phyloP scores from a whole-genome alignment of 148 eudicot genomes.

The Vaccinium darrowii region DNA sequence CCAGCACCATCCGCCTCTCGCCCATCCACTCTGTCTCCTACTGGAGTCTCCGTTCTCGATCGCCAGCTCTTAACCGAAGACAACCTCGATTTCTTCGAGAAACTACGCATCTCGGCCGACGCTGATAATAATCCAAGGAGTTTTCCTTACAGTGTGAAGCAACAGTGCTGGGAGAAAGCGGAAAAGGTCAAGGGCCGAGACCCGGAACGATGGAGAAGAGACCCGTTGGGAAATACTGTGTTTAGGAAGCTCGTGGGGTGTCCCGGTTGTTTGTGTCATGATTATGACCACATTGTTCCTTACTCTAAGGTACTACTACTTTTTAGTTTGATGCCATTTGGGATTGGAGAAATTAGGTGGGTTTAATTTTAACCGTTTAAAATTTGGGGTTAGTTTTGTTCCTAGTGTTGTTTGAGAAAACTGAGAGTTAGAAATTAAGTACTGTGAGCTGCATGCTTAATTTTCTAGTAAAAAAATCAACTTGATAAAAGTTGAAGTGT shows the following conservation, averaged over 20 bases:
- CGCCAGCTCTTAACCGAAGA: conserved; percentile 28
- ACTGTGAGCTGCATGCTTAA: background rate
- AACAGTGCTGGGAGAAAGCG: conserved; percentile 93
- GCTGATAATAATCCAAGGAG: conserved; percentile 64
- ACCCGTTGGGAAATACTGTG: conserved; percentile 64
- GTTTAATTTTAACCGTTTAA: background rate
- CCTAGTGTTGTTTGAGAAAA: background rate
- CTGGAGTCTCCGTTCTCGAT: conserved; percentile 34
- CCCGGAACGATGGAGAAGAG: conserved; percentile 86
- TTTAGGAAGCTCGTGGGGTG: conserved; percentile 94
- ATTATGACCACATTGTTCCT: conserved; percentile 82
- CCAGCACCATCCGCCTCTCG: conserved; percentile 25
- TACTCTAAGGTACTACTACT: conserved; percentile 61
- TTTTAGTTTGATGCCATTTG: background rate
- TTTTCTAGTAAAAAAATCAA: background rate
- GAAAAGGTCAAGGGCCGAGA: conserved; percentile 84
- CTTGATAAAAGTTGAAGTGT: background rate
- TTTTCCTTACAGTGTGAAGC: conserved; percentile 86
- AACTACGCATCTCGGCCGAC: conserved; percentile 32
- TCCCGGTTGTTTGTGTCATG: conserved; percentile 93
- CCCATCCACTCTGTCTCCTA: conserved; percentile 25
- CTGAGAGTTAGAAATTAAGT: background rate
- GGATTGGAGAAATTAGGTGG: background rate
- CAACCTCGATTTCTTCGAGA: conserved; percentile 42
- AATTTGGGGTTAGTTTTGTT: background rate